A percentile compares a stretch with the other conserved stretches of the same genome.
Conservation (phyloP, 2,329 filamentous ascomycete genomes). For the Chrysoporthe austroafricana region DNA sequence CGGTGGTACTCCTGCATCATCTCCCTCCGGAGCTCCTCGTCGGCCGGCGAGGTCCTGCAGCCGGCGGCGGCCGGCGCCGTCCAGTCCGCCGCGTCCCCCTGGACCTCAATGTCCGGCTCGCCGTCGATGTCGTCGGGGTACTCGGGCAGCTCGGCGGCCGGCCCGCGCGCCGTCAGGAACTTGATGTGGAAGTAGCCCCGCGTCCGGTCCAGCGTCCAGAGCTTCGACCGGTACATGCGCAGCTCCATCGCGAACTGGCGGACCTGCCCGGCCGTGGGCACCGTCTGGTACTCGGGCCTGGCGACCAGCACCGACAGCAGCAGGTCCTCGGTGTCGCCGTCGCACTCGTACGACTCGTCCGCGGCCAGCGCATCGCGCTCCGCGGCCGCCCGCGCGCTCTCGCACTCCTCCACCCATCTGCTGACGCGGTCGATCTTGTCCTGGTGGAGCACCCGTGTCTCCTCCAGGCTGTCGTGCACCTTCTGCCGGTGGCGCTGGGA, state of each 20-base stretch:
- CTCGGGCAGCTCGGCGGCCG: background rate
- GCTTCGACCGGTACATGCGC: constrained; percentile 8
- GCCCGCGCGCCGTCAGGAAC: background rate
- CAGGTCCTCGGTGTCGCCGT: constrained; percentile 20
- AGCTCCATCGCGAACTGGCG: constrained; percentile 16
- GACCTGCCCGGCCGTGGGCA: constrained; percentile 8
- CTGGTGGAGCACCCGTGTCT: background rate
- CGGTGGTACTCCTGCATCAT: constrained; percentile 16
- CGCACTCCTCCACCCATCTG: constrained; percentile 10
- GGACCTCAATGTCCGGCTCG: background rate
- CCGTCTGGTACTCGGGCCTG: constrained; percentile 9
- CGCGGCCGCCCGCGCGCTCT: background rate
- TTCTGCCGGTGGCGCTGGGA: constrained; percentile 10
- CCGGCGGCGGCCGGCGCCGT: background rate
- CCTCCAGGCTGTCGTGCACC: constrained; percentile 5
- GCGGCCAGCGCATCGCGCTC: background rate
- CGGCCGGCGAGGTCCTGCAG: constrained; percentile 7
- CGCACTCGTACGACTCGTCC: background rate
- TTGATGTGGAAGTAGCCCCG: constrained; percentile 2
- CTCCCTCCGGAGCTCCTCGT: constrained; percentile 13
- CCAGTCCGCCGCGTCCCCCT: background rate
- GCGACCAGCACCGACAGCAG: constrained; percentile 14
- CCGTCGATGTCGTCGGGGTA: constrained; percentile 15
- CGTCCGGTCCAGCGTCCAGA: constrained; percentile 13
- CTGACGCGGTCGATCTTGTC: constrained; percentile 10